These are phyloP conservation scores for Alternaria sp. DNA, from an alignment of 2,329 filamentous ascomycete genomes.

Conservation along the genomic window DNA sequence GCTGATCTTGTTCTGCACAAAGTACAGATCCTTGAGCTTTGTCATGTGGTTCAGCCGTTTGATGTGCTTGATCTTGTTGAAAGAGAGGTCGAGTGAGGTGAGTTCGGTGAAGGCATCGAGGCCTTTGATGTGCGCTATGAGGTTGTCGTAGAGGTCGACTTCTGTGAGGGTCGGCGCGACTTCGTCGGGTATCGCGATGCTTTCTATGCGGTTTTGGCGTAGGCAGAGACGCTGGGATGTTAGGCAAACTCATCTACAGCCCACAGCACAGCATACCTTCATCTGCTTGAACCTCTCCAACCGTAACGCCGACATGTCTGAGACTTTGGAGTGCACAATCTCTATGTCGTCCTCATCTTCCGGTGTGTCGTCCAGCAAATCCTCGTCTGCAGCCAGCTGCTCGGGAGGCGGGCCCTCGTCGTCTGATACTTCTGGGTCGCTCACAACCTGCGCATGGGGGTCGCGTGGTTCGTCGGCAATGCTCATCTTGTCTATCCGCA, in stretches of 20 bases:
- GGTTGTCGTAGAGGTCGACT: conserved; percentile 95
- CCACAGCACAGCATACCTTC: conserved; percentile 52
- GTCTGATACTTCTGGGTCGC: conserved; percentile 85
- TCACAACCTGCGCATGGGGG: conserved; percentile 69
- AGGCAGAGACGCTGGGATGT: conserved; percentile 73
- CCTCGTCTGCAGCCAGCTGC: conserved; percentile 49
- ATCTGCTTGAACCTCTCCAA: conserved; percentile 83
- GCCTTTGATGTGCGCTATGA: conserved; percentile 84
- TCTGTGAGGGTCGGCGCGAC: conserved; percentile 75
- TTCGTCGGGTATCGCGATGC: conserved; percentile 74
- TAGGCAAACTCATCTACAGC: conserved; percentile 1
- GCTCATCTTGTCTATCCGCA: conserved; percentile 74
- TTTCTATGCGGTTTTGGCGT: conserved; percentile 86
- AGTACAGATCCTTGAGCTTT: conserved; percentile 82
- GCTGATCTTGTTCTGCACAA: conserved; percentile 93
- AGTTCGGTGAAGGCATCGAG: conserved; percentile 80
- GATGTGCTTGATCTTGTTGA: conserved; percentile 99
- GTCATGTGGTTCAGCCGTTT: conserved; percentile 82
- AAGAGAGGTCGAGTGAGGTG: conserved; percentile 85
- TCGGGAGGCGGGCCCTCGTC: conserved; percentile 54
- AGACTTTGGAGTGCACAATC: conserved; percentile 84
- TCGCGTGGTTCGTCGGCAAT: conserved; percentile 33
- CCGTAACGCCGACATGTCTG: conserved; percentile 76
- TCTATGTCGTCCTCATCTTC: conserved; percentile 70
- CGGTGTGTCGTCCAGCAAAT: conserved; percentile 66